These are phyloP conservation scores for Barnettozyma populi DNA, from an alignment of 805 yeast species.

Conservation along the genomic window DNA sequence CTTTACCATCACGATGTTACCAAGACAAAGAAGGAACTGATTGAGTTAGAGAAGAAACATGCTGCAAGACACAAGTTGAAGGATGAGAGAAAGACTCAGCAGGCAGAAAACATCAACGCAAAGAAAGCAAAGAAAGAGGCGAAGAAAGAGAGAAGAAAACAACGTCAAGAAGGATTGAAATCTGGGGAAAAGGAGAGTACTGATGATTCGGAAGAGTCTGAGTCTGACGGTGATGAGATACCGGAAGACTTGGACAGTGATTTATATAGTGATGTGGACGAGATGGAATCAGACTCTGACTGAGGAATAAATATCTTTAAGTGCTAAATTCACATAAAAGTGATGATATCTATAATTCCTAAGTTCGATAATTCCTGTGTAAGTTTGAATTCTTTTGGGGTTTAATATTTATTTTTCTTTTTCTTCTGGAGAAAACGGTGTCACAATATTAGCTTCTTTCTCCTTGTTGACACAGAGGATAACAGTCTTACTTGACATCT, in stretches of 20 bases:
- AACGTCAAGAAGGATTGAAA: conserved; percentile 39
- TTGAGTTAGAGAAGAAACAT: conserved; percentile 62
- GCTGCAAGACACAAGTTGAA: conserved; percentile 54
- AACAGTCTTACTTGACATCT: background rate
- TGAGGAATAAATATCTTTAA: background rate
- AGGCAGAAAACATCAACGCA: conserved; percentile 68
- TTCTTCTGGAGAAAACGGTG: too few species aligned
- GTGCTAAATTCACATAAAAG: background rate
- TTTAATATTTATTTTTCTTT: too few species aligned
- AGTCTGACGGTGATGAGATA: conserved; percentile 33
- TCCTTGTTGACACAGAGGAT: background rate
- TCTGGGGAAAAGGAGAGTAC: conserved; percentile 24
- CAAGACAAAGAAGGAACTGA: conserved; percentile 58
- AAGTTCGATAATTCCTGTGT: too few species aligned
- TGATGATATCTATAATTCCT: too few species aligned
- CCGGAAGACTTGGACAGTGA: conserved; percentile 45
- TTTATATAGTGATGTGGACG: conserved; percentile 39
- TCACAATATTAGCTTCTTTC: background rate
- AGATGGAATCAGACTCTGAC: conserved; percentile 8
- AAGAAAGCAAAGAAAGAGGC: conserved; percentile 71
- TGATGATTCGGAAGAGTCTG: conserved; percentile 28
- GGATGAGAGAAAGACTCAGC: conserved; percentile 68
- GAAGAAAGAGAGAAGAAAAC: conserved; percentile 63
- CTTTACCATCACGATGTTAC: conserved; percentile 69
- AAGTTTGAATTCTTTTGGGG: too few species aligned